Evolutionary conservation across 805 yeast genomes (phyloP).

Genomic region (Zygosaccharomyces bisporus): DNA sequence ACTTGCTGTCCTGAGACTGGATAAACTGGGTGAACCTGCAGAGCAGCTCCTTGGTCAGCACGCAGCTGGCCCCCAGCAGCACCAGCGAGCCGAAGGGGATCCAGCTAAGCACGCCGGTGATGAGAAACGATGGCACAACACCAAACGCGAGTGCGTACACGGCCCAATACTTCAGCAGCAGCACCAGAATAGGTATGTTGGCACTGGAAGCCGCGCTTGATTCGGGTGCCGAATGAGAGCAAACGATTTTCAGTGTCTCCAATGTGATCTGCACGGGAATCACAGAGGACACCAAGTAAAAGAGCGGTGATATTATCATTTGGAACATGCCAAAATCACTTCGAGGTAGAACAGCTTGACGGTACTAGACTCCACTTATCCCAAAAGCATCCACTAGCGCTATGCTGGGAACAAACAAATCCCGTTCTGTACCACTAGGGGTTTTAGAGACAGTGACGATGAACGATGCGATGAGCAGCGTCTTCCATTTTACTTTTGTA

Average conservation of each 20-base stretch:
- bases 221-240: slow-evolving; percentile 4
- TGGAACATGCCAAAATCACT: slow-evolving; percentile 3
- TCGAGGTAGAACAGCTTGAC: neutral
- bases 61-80: slow-evolving; percentile 9
- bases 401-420: neutral
- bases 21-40: slow-evolving; percentile 19
- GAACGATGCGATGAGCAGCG: neutral
- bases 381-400: neutral
- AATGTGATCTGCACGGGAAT: slow-evolving; percentile 27
- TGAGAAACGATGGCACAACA: slow-evolving; percentile 17
- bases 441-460: neutral
- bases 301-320: slow-evolving; percentile 11
- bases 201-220: slow-evolving; percentile 6
- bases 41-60: slow-evolving; percentile 19
- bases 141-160: slow-evolving; percentile 18
- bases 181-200: slow-evolving; percentile 8
- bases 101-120: slow-evolving; percentile 10
- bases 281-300: slow-evolving; percentile 19
- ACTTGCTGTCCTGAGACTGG: slow-evolving; percentile 18
- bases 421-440: neutral
- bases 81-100: slow-evolving; percentile 18
- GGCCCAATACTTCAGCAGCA: slow-evolving; percentile 26
- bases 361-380: neutral
- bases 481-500: neutral
- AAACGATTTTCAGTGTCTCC: slow-evolving; percentile 17